Evolutionary conservation across 208 protist species (phyloP), one percentile per base, ranked within the genome.

Genomic region (Leishmania mexicana): DNA sequence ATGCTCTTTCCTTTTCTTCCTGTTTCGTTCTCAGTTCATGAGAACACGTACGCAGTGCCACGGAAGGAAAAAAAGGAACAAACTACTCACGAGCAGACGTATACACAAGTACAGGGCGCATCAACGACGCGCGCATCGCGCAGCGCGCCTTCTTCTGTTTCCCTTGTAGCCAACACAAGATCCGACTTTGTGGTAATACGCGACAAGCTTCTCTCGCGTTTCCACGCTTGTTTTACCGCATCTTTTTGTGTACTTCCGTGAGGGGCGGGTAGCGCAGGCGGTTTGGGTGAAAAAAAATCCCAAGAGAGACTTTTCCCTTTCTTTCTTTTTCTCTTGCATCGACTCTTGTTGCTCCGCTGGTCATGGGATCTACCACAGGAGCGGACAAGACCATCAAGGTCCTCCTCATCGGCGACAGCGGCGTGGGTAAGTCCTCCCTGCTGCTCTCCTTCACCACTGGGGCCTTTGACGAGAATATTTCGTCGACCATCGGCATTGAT

Each of bases 401-500:
- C 10, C 78, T 96, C 35, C 71, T 97, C 42, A 93, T 97, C 72
- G 94, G 94, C 40, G 94, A 98, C 75, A 92, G 85, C 49, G 93
- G 91, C 15, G 94, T 96, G 2, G 94, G 95, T 28, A 98, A 97
- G 83, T 94, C 92, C 3, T 95, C 89, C 7, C 73, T 98, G 71
- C 84, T 98, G 4, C 71, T 93, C n/a, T 93, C 92, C 74, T 98
- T 96, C 76, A 92, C 87, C n/a, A 91, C 86, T 3, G 90, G 91
- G 42, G 54, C 78, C 13, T 98, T 95, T 73, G 85, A 95, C 70
- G 81, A 87, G 57, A 87, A 90, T 58, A 88, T 91, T 75, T 83
- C 83, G 21, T 80, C 93, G 28, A 97, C 94, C 45, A 96, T 98
- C 73, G 95, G 95, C 74, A 93, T 98, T n/a, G 95, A 98, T 75